Conservation (phyloP, 306 rosid genomes). For the Datisca glomerata region DNA sequence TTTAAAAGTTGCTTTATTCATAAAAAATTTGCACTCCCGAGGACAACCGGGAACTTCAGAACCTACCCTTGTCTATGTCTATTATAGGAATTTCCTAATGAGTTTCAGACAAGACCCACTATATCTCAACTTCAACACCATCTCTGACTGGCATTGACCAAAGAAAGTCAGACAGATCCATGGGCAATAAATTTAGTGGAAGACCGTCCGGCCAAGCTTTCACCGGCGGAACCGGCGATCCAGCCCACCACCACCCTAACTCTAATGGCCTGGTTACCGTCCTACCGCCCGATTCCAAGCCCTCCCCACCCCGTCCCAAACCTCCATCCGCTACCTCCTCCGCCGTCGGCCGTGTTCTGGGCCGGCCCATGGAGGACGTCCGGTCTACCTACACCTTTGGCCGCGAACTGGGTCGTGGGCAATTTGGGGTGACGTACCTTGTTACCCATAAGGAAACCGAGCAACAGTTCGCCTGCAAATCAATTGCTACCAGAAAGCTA, state of each 20-base stretch:
- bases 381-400: constrained; percentile 61
- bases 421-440: constrained; percentile 78
- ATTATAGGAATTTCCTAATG: no score
- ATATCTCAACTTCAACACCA: no score
- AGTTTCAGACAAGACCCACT: no score
- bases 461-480: constrained; percentile 78
- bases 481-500: constrained; percentile 81
- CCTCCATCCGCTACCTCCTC: constrained; percentile 1
- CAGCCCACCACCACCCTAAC: constrained; percentile 6
- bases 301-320: constrained; percentile 15
- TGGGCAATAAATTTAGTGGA: constrained; percentile 55
- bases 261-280: constrained; percentile 19
- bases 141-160: constrained; percentile 5
- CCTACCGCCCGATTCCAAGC: constrained; percentile 44
- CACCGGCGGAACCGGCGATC: constrained; percentile 3
- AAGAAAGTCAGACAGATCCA: constrained; percentile 2
- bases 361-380: constrained; percentile 73
- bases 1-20: no score
- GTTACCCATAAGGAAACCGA: constrained; percentile 61
- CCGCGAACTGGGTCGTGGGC: constrained; percentile 97
- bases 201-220: constrained; percentile 13
- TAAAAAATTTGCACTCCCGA: no score
- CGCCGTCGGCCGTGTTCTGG: constrained; percentile 57
- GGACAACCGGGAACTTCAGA: no score
- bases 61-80: no score